Evolutionary conservation across 2,329 filamentous ascomycete genomes (phyloP).

Genomic region (Colletotrichum endophyticum): DNA sequence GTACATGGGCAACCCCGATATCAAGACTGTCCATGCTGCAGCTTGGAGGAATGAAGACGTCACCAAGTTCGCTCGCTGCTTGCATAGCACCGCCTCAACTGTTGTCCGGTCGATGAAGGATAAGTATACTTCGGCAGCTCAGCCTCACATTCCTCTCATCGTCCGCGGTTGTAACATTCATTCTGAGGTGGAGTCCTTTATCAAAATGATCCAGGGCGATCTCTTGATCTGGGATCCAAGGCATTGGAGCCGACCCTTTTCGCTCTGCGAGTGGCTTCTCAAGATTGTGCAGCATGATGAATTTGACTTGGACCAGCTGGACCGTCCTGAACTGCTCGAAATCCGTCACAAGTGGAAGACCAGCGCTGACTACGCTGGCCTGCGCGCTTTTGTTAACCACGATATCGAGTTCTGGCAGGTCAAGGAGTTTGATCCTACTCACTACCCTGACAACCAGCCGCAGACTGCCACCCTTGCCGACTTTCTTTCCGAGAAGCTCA

Average conservation of each 20-base stretch:
- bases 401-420: neutral
- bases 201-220: neutral
- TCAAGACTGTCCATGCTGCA: neutral
- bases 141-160: neutral
- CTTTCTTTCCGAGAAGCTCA: neutral
- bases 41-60: neutral
- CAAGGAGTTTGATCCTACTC: neutral
- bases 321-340: neutral
- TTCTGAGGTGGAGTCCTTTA: neutral
- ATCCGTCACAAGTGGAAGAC: neutral
- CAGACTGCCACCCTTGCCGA: neutral
- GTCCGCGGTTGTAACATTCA: neutral
- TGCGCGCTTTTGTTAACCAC: neutral
- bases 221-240: neutral
- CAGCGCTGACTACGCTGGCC: neutral
- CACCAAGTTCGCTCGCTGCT: neutral
- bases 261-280: neutral
- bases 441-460: neutral
- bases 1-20: neutral
- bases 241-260: neutral
- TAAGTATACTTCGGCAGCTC: neutral
- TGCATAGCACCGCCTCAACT: neutral
- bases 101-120: neutral
- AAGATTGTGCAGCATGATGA: neutral
- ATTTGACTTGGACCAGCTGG: neutral